Percentiles rank a stretch among this genome's conserved stretches.
Conservation (phyloP, 305 asterid species). For the Fraxinus sp. region DNA sequence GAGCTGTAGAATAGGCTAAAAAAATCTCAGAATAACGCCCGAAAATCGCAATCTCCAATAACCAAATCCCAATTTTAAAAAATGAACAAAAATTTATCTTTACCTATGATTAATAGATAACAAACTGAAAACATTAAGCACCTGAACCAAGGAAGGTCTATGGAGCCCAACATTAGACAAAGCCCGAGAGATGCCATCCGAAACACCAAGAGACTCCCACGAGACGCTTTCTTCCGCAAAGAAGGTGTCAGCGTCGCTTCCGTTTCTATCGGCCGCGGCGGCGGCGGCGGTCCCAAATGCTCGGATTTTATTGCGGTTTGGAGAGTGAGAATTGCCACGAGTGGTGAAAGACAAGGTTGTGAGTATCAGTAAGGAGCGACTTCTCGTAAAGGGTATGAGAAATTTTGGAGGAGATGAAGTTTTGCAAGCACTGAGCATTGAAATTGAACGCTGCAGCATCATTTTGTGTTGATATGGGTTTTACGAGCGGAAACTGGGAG, state of each 20-base stretch:
- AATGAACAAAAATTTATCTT: slow-evolving; percentile 1
- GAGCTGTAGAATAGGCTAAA: neutral
- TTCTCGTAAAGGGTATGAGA: slow-evolving; percentile 23
- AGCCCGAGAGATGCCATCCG: slow-evolving; percentile 58
- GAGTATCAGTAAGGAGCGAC: slow-evolving; percentile 23
- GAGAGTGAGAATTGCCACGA: slow-evolving; percentile 22
- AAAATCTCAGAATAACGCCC: slow-evolving; percentile 7
- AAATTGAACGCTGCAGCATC: slow-evolving; percentile 48
- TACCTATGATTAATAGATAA: neutral
- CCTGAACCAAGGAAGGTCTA: slow-evolving; percentile 93
- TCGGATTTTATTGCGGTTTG: slow-evolving; percentile 36
- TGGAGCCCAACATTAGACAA: slow-evolving; percentile 58
- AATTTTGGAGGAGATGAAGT: slow-evolving; percentile 36
- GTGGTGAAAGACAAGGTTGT: slow-evolving; percentile 29
- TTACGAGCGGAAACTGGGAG: neutral
- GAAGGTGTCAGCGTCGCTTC: slow-evolving; percentile 55
- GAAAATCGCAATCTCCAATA: slow-evolving; percentile 4
- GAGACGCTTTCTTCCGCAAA: slow-evolving; percentile 74
- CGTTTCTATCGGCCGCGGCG: slow-evolving; percentile 11
- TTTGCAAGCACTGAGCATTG: slow-evolving; percentile 44
- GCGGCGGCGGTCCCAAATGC: slow-evolving; percentile 44
- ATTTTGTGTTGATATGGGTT: slow-evolving; percentile 25
- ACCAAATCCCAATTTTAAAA: slow-evolving; percentile 15
- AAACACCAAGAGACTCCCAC: slow-evolving; percentile 81
- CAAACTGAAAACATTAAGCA: slow-evolving; percentile 14